These are phyloP conservation scores for Geotrichum aggregatum DNA, from an alignment of 1,139 yeast genomes.

Conservation along the genomic window DNA sequence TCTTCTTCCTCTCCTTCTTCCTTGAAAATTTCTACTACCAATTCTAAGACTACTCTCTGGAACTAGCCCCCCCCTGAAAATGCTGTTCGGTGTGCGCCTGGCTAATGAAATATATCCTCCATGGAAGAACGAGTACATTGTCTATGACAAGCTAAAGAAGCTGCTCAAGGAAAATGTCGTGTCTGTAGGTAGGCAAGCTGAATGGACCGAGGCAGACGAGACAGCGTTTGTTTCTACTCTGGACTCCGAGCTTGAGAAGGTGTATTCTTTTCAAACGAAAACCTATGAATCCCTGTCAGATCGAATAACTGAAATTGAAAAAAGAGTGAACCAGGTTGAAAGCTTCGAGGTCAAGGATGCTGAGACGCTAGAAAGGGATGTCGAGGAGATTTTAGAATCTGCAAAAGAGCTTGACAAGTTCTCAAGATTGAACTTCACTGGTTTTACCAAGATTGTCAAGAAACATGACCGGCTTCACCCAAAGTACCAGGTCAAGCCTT, in stretches of 20 bases:
- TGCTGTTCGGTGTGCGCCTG: slow-evolving; percentile 84
- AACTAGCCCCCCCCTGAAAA: slow-evolving; percentile 31
- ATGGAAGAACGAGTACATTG: slow-evolving; percentile 80
- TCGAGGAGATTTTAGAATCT: slow-evolving; percentile 68
- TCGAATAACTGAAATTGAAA: slow-evolving; percentile 61
- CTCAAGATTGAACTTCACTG: slow-evolving; percentile 87
- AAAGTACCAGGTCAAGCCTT: slow-evolving; percentile 78
- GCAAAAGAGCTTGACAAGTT: slow-evolving; percentile 88
- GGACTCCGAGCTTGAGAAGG: slow-evolving; percentile 85
- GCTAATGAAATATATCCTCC: slow-evolving; percentile 80
- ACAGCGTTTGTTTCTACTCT: slow-evolving; percentile 72
- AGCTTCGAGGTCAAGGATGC: slow-evolving; percentile 41
- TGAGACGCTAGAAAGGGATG: slow-evolving; percentile 52
- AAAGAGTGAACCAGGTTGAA: slow-evolving; percentile 34
- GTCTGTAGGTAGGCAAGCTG: slow-evolving; percentile 31
- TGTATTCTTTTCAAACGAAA: slow-evolving; percentile 76
- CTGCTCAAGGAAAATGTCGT: slow-evolving; percentile 75
- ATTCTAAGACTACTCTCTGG: no score
- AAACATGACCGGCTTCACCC: slow-evolving; percentile 91
- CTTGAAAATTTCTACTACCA: neutral
- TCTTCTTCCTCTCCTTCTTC: neutral
- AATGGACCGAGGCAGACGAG: slow-evolving; percentile 81
- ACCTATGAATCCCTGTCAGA: slow-evolving; percentile 68
- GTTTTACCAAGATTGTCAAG: slow-evolving; percentile 89
- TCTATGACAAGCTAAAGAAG: slow-evolving; percentile 74